phyloP scores from a whole-genome alignment of 2,329 filamentous ascomycete species.

The Colletotrichum sp. region DNA sequence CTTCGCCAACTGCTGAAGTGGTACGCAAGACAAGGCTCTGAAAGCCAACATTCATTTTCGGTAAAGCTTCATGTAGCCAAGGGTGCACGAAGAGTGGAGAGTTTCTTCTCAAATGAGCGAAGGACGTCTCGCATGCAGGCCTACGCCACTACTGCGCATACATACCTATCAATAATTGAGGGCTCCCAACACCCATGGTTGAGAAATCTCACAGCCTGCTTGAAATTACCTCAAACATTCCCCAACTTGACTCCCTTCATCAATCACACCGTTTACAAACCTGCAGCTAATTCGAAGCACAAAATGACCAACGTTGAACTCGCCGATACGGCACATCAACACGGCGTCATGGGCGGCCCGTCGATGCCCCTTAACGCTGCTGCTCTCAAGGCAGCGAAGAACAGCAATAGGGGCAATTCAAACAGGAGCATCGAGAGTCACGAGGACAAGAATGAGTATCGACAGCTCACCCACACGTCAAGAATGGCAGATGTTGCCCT shows the following conservation, averaged over 20 bases:
- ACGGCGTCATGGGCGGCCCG: conserved; percentile 51
- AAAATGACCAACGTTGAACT: conserved; percentile 49
- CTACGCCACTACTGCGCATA: not conserved
- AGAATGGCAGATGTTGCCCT: not conserved
- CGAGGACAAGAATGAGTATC: conserved; percentile 50
- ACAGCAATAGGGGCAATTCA: conserved; percentile 57
- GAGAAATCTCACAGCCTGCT: fast-evolving
- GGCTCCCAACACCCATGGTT: not conserved
- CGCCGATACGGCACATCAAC: conserved; percentile 55
- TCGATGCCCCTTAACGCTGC: conserved; percentile 59
- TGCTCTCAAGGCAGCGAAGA: conserved; percentile 49
- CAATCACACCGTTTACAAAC: conserved; percentile 10
- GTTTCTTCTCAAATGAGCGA: not conserved
- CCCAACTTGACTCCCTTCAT: fast-evolving
- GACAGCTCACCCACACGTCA: conserved; percentile 33
- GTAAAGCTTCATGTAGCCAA: not conserved
- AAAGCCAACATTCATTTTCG: not conserved
- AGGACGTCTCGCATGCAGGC: not conserved
- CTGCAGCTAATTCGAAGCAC: conserved; percentile 36
- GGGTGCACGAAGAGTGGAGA: not conserved
- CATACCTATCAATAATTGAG: not conserved
- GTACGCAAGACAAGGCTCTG: not conserved
- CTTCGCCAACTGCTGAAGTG: fast-evolving
- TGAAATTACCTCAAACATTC: not conserved
- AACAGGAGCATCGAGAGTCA: conserved; percentile 64